Evolutionary conservation across 768 basidiomycete genomes (phyloP).

Genomic region (Boletus tomentosulus): DNA sequence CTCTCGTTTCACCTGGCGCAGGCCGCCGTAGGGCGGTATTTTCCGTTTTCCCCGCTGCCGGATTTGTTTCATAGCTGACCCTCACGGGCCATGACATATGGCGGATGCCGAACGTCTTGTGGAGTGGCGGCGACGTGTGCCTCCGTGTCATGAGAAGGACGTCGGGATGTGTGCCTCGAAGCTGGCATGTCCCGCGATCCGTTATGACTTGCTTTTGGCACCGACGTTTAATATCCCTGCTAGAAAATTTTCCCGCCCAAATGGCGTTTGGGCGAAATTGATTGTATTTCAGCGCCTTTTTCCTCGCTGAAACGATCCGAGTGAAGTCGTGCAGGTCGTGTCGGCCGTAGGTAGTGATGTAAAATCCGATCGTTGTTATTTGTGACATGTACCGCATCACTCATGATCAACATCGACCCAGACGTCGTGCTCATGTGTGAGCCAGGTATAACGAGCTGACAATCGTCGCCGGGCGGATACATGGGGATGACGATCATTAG

Average conservation of each 20-base stretch:
- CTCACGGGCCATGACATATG: neutral
- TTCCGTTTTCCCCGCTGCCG: neutral
- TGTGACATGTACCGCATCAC: neutral
- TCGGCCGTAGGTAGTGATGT: neutral
- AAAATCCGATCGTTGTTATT: neutral
- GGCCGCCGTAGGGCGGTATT: neutral
- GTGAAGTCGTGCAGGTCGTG: neutral
- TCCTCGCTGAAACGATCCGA: neutral
- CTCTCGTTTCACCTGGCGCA: neutral
- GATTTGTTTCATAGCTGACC: slow-evolving; percentile 3
- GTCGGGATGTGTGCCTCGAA: neutral
- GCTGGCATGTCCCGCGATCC: neutral
- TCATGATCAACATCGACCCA: neutral
- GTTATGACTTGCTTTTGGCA: neutral
- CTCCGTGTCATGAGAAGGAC: neutral
- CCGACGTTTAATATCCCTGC: neutral
- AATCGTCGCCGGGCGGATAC: neutral
- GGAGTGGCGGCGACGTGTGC: neutral
- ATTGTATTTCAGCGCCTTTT: neutral
- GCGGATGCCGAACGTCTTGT: neutral
- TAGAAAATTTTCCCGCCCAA: neutral
- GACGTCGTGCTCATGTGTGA: too few relatives aligned
- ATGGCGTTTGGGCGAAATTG: neutral
- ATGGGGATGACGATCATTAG: neutral
- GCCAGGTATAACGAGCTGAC: neutral